Evolutionary conservation across 441 rosid species (phyloP), one percentile per base, ranked within the genome.

Genomic region (Biscutella auriculata): DNA sequence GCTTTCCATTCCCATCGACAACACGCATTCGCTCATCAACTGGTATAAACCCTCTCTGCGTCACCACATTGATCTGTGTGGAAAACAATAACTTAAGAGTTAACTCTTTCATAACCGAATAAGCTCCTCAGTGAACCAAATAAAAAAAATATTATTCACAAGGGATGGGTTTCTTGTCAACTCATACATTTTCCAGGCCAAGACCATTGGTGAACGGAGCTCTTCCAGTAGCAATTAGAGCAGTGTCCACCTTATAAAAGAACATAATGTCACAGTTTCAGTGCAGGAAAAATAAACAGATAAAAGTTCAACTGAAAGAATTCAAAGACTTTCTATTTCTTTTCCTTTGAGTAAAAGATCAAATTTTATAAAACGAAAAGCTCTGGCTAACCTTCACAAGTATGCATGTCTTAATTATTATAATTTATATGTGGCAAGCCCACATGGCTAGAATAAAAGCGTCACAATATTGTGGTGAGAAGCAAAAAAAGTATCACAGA

Each of bases 121-220:
- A n/a, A n/a, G n/a, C n/a, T n/a, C n/a, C n/a, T n/a, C n/a, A n/a
- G n/a, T n/a, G n/a, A n/a, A n/a, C n/a, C n/a, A n/a, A n/a, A n/a
- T n/a, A n/a, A n/a, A n/a, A n/a, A n/a, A n/a, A n/a, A n/a, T n/a
- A n/a, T n/a, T n/a, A n/a, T n/a, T n/a, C n/a, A n/a, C n/a, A n/a
- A n/a, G n/a, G n/a, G n/a, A n/a, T n/a, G n/a, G n/a, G n/a, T n/a
- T n/a, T n/a, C n/a, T 19, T 19, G 57, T 12, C 40, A 15, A 35
- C 3, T 39, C 77, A 19, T 72, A 92, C 97, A 75, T 79, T 84
- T 73, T 92, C 97, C 77, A 92, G 71, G 70, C 98, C 97, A 65
- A 92, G 95, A 72, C 95, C 95, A 39, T 77, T 78, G 10, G 98
- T 92, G 74, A 82, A 92, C 46, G 97, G 98, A 66, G 97, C 95